Evolutionary conservation across 2,329 filamentous ascomycete species (phyloP), one percentile per base, ranked within the genome.

Genomic region (Penicillium occitanis): DNA sequence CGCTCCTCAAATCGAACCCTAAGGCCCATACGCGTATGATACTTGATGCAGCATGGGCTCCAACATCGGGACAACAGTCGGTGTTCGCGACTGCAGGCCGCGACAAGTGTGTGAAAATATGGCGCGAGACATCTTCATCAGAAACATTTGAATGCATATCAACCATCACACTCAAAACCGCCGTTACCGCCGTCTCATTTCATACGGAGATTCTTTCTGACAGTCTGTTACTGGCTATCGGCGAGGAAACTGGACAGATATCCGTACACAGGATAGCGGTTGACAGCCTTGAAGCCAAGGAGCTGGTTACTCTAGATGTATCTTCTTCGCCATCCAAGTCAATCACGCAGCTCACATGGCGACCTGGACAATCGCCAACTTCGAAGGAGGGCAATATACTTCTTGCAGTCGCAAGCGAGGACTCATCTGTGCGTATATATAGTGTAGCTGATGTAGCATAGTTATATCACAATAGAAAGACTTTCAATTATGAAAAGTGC

Each of bases 1-100:
- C 76, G 28, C 81, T 90, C 2, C 76, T 86, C 46, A 82, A 88
- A 68, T 82, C 86, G 2, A 92, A 96, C 72, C 86, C 88, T 1
- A 97, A 96, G 78, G 94, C 91, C 0, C 95, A 99, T 77, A 85
- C 90, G 3, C 85, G 95, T 67, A 98, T 99, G 93, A 93, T 99
- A 55, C 83, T 98, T 14, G 92, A 93, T 74, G 91, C 88, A 1
- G 87, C 91, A 2, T 99, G 95, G 94, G 89, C 90, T 0, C 90
- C 90, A 1, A 48, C 70, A 0, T 66, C 74, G 6, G 73, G 74
- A 25, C 28, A 50, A 33, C 73, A 76, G 8, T 71, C 78, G 5
- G 77, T 85, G 33, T 99, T 99, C 77, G 90, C 91, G 13, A 99
- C 95, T 0, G 94, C 93, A 1, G 92, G 93, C 2, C 85, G 95